Percentiles rank a stretch among this genome's conserved stretches.
Evolutionary conservation across 257 asterid genomes (phyloP).

Genomic region (Jasminum sambac): DNA sequence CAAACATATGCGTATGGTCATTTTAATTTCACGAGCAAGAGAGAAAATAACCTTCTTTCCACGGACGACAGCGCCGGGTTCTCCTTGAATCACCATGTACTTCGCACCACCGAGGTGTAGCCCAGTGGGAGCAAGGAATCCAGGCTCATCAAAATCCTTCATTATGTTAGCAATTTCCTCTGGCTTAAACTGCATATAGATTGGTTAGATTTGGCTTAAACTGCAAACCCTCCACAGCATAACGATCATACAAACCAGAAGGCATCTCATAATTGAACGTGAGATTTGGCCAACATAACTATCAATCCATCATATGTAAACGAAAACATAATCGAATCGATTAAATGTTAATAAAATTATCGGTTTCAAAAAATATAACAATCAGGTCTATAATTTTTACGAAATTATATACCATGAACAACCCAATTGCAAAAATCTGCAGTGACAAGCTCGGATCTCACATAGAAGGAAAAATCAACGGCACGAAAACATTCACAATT

Average conservation of each 20-base stretch:
- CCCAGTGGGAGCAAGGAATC: constrained; percentile 38
- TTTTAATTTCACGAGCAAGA: neutral
- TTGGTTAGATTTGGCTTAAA: no score
- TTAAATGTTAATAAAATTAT: neutral
- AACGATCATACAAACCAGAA: no score
- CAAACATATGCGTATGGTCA: neutral
- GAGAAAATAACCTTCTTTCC: constrained; percentile 27
- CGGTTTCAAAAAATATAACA: neutral
- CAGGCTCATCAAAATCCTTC: constrained; percentile 41
- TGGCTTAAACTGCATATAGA: constrained; percentile 21
- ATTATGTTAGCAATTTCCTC: constrained; percentile 26
- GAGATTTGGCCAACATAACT: neutral
- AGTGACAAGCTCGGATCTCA: no score
- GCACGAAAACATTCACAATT: neutral
- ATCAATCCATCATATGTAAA: neutral
- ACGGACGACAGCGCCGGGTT: constrained; percentile 33
- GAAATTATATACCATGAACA: neutral
- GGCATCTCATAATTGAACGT: no score
- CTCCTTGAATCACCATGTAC: constrained; percentile 41
- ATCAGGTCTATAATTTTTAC: neutral
- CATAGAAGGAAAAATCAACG: neutral
- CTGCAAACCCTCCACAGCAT: no score
- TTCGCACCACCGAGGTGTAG: constrained; percentile 27
- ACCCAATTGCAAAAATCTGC: neutral
- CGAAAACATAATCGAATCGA: no score